Percentiles rank a stretch among this genome's conserved stretches.
Evolutionary conservation across 2,329 filamentous ascomycete species (phyloP).

Genomic region (Cladosporium oxysporum): DNA sequence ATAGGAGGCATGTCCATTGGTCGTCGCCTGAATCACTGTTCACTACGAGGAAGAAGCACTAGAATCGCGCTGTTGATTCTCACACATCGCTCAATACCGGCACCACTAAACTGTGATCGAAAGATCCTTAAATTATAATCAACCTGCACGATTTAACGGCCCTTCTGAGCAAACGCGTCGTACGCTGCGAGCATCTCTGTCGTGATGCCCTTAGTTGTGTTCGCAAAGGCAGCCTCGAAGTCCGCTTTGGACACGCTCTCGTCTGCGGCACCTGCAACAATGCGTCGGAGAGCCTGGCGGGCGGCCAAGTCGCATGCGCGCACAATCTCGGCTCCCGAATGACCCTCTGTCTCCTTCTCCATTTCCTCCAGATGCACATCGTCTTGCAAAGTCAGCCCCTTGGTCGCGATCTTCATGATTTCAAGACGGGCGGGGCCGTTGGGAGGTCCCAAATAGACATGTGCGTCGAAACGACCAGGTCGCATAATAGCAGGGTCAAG

Average conservation of each 20-base stretch:
- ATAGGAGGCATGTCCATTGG: background rate
- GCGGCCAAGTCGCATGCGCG: constrained; percentile 51
- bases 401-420: constrained; percentile 70
- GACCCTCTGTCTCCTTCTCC: constrained; percentile 68
- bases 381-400: constrained; percentile 56
- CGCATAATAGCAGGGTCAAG: constrained; percentile 84
- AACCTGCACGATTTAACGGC: background rate
- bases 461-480: constrained; percentile 79
- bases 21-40: background rate
- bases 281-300: constrained; percentile 41
- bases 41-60: background rate
- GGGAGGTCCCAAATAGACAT: constrained; percentile 84
- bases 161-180: constrained; percentile 47
- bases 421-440: constrained; percentile 70
- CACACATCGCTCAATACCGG: background rate
- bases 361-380: constrained; percentile 68
- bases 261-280: constrained; percentile 42
- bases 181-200: constrained; percentile 60
- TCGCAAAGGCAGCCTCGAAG: constrained; percentile 45
- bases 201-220: constrained; percentile 60
- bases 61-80: background rate
- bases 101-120: background rate
- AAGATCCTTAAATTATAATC: background rate
- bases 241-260: constrained; percentile 44
- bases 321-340: constrained; percentile 82